Conservation (phyloP, 1,284 basidiomycete species). For the Sanghuangporus baumii region DNA sequence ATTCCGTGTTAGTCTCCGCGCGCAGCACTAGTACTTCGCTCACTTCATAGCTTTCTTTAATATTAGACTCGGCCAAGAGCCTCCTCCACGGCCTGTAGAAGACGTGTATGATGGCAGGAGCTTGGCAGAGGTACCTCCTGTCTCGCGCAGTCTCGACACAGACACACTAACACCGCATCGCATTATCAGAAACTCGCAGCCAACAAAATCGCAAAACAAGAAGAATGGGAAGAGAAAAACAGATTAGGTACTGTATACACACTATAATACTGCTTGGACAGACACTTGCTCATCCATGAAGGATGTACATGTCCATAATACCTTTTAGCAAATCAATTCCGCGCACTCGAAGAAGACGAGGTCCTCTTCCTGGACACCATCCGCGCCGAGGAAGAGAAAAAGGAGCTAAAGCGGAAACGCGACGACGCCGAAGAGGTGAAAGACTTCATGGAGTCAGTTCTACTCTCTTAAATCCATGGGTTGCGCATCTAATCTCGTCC, state of each 20-base stretch:
- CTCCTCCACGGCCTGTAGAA: conserved; percentile 70
- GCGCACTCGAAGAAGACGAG: conserved; percentile 87
- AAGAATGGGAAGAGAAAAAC: conserved; percentile 92
- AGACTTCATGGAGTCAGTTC: conserved; percentile 67
- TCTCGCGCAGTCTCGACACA: neutral
- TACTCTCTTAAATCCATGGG: conserved; percentile 15
- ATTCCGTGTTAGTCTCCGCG: conserved; percentile 1
- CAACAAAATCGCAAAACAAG: conserved; percentile 85
- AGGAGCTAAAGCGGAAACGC: conserved; percentile 67
- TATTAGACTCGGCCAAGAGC: conserved; percentile 77
- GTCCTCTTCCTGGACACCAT: conserved; percentile 84
- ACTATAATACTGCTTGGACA: neutral
- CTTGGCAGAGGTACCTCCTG: conserved; percentile 71
- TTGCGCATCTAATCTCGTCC: conserved; percentile 11
- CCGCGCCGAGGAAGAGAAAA: conserved; percentile 67
- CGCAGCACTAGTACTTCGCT: neutral
- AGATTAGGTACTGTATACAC: conserved; percentile 57
- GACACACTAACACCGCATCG: conserved; percentile 15
- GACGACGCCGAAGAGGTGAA: conserved; percentile 79
- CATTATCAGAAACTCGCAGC: conserved; percentile 68
- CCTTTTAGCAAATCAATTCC: conserved; percentile 77
- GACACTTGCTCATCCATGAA: conserved; percentile 14
- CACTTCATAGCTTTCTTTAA: conserved; percentile 1
- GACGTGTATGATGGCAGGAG: conserved; percentile 84
- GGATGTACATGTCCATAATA: conserved; percentile 7